Evolutionary conservation across 2,329 filamentous ascomycete species (phyloP).

Genomic region (Exserohilum rostratum): DNA sequence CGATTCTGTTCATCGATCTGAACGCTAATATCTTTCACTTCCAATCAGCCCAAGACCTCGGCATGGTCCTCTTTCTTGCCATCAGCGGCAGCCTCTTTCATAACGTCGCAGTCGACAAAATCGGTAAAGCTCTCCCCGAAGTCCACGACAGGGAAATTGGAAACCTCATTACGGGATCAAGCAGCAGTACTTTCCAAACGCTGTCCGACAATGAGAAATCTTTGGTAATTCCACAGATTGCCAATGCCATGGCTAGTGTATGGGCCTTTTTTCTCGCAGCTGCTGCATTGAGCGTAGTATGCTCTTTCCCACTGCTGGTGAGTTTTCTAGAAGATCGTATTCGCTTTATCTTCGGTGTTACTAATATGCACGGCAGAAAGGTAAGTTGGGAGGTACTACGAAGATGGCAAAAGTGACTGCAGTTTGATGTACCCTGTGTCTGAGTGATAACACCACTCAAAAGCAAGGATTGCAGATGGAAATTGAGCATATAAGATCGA

Average conservation of each 20-base stretch:
- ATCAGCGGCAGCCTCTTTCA: conserved; percentile 4
- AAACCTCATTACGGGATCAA: background rate
- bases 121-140: background rate
- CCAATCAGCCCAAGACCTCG: conserved; percentile 1
- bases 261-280: conserved; percentile 1
- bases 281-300: background rate
- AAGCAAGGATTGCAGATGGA: no score
- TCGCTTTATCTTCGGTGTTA: no score
- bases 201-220: background rate
- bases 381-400: no score
- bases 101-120: background rate
- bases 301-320: no score
- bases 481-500: no score
- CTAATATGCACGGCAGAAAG: no score
- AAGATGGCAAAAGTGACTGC: no score
- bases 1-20: background rate
- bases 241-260: background rate
- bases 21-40: background rate
- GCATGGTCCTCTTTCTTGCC: conserved; percentile 2
- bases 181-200: background rate
- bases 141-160: background rate
- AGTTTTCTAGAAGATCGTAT: no score
- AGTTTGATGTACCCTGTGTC: no score
- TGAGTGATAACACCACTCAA: no score
- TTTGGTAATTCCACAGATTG: background rate